Evolutionary conservation across 352 stramenopile species (phyloP).

Genomic region (Halophytophthora batemanensis): DNA sequence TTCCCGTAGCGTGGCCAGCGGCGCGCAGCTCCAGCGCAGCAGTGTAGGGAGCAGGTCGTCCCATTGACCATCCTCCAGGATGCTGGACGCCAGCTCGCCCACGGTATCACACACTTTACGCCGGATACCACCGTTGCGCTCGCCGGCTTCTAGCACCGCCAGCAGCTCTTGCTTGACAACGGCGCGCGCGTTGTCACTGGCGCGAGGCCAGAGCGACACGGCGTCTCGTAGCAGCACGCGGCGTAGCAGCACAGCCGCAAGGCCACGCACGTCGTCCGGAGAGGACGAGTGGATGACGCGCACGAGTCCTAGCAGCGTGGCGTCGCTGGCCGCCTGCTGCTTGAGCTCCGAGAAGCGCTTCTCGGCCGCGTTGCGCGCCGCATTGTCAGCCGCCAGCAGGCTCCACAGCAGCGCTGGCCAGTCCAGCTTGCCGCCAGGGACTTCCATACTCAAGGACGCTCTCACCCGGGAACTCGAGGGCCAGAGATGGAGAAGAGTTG

Average conservation of each 20-base stretch:
- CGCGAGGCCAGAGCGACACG: constrained; percentile 73
- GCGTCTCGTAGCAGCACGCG: constrained; percentile 75
- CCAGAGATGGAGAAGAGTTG: neutral
- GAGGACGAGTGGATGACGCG: constrained; percentile 53
- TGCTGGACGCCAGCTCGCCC: constrained; percentile 71
- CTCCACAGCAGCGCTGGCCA: constrained; percentile 72
- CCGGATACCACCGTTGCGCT: constrained; percentile 73
- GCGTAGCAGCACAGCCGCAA: constrained; percentile 73
- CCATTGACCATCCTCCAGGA: constrained; percentile 82
- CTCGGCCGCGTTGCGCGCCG: constrained; percentile 64
- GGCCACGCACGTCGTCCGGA: constrained; percentile 62
- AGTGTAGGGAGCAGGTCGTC: constrained; percentile 67
- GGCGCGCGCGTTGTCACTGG: constrained; percentile 36
- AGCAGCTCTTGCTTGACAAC: constrained; percentile 65
- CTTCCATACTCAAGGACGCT: neutral
- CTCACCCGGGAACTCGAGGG: too few relatives aligned
- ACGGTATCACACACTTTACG: constrained; percentile 85
- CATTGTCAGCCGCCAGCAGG: constrained; percentile 72
- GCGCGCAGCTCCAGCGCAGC: constrained; percentile 51
- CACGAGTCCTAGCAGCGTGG: constrained; percentile 52
- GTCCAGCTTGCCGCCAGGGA: constrained; percentile 25
- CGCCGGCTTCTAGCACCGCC: constrained; percentile 45
- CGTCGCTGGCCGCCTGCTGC: constrained; percentile 45
- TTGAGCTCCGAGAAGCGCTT: constrained; percentile 58
- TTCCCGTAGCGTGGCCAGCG: constrained; percentile 57